Percentiles rank a stretch among this genome's conserved stretches.
These are phyloP conservation scores for Stentor coeruleus DNA, from an alignment of 73 alveolate species.

Conservation along the genomic window DNA sequence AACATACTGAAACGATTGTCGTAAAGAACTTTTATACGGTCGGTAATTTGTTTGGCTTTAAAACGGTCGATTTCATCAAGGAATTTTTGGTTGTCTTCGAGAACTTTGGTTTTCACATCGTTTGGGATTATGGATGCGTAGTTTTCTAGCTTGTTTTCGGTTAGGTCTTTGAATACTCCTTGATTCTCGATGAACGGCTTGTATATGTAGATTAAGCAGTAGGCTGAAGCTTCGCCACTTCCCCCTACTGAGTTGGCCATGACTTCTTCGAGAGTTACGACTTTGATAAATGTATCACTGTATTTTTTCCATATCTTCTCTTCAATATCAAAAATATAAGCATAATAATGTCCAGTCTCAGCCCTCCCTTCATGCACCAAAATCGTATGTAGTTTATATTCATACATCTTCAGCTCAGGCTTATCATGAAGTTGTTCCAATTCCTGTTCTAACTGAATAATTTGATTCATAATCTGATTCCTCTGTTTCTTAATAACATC, in stretches of 20 bases:
- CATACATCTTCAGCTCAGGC: conserved; percentile 40
- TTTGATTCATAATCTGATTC: conserved; percentile 22
- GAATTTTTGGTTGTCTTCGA: neutral
- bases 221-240: neutral
- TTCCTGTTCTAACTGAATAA: conserved; percentile 36
- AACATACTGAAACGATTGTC: neutral
- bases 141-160: neutral
- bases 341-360: conserved; percentile 94
- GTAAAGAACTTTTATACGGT: neutral
- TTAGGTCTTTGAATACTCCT: neutral
- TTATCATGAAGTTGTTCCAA: conserved; percentile 34
- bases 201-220: neutral
- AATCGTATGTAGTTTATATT: conserved; percentile 69
- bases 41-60: neutral
- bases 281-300: conserved; percentile 65
- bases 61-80: neutral
- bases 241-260: conserved; percentile 3
- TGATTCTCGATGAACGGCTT: neutral
- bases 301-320: conserved; percentile 53
- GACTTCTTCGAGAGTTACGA: conserved; percentile 29
- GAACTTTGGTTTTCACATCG: neutral
- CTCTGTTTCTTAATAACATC: conserved; percentile 26
- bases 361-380: conserved; percentile 92
- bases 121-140: neutral
- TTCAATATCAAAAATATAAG: conserved; percentile 73